phyloP scores from a whole-genome alignment of 208 protist species.

The Acanthamoeba castellanii region DNA sequence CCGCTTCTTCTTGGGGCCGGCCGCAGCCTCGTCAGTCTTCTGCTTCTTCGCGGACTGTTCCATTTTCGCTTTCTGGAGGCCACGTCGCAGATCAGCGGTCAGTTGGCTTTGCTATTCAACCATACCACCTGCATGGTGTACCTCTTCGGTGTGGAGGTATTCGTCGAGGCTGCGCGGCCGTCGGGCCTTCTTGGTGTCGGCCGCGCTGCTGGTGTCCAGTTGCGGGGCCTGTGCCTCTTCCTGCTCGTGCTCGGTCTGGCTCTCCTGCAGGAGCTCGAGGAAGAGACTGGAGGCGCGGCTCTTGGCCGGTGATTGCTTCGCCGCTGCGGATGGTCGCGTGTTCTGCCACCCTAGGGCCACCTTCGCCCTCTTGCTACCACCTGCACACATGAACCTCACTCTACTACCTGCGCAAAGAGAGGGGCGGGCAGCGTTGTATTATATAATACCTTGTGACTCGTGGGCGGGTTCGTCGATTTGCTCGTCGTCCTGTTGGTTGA shows the following conservation, averaged over 20 bases:
- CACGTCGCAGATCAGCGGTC: neutral
- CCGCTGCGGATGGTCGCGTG: conserved; percentile 12
- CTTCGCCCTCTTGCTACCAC: conserved; percentile 13
- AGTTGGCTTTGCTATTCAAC: neutral
- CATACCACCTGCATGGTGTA: neutral
- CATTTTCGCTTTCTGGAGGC: neutral
- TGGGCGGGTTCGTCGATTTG: neutral
- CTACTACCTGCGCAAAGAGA: too few species aligned
- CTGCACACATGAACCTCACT: neutral
- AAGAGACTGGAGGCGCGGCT: conserved; percentile 21
- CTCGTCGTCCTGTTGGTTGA: neutral
- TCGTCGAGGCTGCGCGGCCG: conserved; percentile 39
- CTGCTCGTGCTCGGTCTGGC: neutral
- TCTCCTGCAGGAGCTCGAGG: conserved; percentile 36
- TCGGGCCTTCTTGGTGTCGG: neutral
- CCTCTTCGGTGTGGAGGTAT: conserved; percentile 37
- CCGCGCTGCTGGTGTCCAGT: neutral
- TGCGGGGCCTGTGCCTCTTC: neutral
- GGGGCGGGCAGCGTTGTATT: too few species aligned
- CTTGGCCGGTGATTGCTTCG: neutral
- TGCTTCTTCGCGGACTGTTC: neutral
- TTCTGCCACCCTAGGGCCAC: conserved; percentile 41
- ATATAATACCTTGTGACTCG: neutral
- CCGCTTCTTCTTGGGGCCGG: conserved; percentile 29
- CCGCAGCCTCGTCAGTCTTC: neutral